Evolutionary conservation across 495 filamentous ascomycete species (phyloP).

Genomic region (Pyrenopolyporus hunteri): DNA sequence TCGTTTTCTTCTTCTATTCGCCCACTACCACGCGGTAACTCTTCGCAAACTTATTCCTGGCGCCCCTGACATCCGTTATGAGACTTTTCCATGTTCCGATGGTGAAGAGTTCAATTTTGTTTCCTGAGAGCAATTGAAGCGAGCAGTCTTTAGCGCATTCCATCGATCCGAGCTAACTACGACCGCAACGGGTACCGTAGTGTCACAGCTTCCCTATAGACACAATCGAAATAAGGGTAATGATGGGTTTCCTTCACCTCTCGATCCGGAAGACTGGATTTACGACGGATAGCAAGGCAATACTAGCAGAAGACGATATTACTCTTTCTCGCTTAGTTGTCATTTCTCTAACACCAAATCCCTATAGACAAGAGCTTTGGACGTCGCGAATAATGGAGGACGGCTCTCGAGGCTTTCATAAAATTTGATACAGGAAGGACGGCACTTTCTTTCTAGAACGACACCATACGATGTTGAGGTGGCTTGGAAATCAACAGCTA

Average conservation of each 20-base stretch:
- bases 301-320: conserved; percentile 16
- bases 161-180: conserved; percentile 1
- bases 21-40: conserved; percentile 10
- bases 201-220: conserved; percentile 15
- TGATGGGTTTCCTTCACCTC: background rate
- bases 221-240: background rate
- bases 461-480: conserved; percentile 18
- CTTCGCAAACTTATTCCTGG: no score
- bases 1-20: conserved; percentile 19
- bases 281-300: background rate
- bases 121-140: conserved; percentile 12
- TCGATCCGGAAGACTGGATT: background rate
- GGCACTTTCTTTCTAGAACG: conserved; percentile 11
- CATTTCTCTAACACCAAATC: conserved; percentile 38
- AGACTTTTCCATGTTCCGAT: background rate
- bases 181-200: background rate
- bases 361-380: conserved; percentile 23
- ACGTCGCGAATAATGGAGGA: conserved; percentile 9
- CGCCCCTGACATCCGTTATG: no score
- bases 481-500: conserved; percentile 12
- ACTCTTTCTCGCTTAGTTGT: conserved; percentile 10
- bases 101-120: conserved; percentile 21
- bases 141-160: conserved; percentile 5
- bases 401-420: conserved; percentile 27
- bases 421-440: conserved; percentile 31